These are phyloP conservation scores for Trebouxia gelatinosa DNA, from an alignment of 163 green algal species.

Conservation along the genomic window DNA sequence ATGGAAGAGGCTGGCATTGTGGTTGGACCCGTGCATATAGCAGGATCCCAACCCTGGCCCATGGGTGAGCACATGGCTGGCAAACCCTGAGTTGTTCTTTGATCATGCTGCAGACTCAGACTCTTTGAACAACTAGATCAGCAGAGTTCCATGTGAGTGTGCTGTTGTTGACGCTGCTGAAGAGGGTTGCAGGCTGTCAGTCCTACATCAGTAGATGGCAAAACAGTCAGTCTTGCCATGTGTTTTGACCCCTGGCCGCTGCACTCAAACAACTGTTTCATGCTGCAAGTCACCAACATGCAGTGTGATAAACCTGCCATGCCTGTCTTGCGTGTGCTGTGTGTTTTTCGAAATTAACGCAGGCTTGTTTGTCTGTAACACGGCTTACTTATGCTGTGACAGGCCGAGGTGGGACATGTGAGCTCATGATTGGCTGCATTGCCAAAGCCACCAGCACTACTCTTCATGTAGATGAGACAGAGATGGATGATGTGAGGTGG, in stretches of 20 bases:
- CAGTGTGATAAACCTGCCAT: background rate
- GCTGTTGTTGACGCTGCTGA: too few species aligned
- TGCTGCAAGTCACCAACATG: background rate
- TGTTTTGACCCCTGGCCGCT: background rate
- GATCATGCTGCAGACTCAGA: background rate
- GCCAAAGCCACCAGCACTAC: constrained; percentile 59
- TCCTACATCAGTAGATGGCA: too few species aligned
- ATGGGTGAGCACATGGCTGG: constrained; percentile 34
- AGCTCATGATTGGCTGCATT: constrained; percentile 89
- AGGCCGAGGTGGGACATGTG: constrained; percentile 65
- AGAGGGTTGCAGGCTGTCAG: too few species aligned
- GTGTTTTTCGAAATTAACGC: background rate
- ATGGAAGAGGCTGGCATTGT: constrained; percentile 72
- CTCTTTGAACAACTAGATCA: too few species aligned
- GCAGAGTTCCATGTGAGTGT: too few species aligned
- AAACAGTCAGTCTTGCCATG: background rate
- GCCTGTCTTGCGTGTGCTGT: background rate
- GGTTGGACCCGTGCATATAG: constrained; percentile 64
- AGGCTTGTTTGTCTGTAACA: background rate
- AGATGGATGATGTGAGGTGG: constrained; percentile 86
- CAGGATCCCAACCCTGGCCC: constrained; percentile 80
- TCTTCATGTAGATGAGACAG: constrained; percentile 62
- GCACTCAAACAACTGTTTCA: background rate
- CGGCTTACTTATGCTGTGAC: background rate
- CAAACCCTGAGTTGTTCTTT: background rate